Conservation (phyloP, 1,284 basidiomycete genomes). For the Ganoderma meredithae region DNA sequence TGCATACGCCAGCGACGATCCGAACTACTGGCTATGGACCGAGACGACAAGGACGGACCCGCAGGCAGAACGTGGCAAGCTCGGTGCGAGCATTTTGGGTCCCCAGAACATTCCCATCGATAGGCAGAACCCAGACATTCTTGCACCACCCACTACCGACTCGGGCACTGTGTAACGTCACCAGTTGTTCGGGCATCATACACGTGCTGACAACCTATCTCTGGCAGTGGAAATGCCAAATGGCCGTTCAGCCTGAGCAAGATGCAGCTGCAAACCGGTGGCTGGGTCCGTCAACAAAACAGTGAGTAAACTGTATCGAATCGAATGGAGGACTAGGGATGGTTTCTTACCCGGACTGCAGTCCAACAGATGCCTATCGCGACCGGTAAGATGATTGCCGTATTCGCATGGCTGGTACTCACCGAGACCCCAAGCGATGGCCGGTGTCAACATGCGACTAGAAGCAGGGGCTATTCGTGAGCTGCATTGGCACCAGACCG, state of each 20-base stretch:
- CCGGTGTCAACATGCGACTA: slow-evolving; percentile 73
- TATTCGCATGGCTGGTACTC: background rate
- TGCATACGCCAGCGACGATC: slow-evolving; percentile 55
- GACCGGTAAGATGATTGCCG: slow-evolving; percentile 46
- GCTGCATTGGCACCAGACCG: slow-evolving; percentile 73
- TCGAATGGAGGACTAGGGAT: background rate
- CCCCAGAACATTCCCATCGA: slow-evolving; percentile 59
- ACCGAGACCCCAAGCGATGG: slow-evolving; percentile 51
- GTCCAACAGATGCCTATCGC: slow-evolving; percentile 66
- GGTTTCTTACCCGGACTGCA: slow-evolving; percentile 31
- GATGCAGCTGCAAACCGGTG: slow-evolving; percentile 70
- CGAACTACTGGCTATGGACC: slow-evolving; percentile 53
- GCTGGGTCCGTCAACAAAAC: slow-evolving; percentile 75
- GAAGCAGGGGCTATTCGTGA: slow-evolving; percentile 69
- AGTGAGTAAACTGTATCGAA: slow-evolving; percentile 42
- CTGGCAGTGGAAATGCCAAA: slow-evolving; percentile 59
- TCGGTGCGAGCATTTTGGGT: slow-evolving; percentile 61
- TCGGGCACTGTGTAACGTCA: slow-evolving; percentile 59
- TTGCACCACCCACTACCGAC: slow-evolving; percentile 71
- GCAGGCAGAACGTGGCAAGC: slow-evolving; percentile 45
- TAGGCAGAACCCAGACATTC: slow-evolving; percentile 62
- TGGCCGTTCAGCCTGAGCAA: slow-evolving; percentile 74
- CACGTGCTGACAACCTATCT: background rate
- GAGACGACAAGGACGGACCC: slow-evolving; percentile 37
- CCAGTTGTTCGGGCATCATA: background rate